Base-by-base conservation (phyloP, 257 asterid genomes). In the Prunella vulgaris region DNA sequence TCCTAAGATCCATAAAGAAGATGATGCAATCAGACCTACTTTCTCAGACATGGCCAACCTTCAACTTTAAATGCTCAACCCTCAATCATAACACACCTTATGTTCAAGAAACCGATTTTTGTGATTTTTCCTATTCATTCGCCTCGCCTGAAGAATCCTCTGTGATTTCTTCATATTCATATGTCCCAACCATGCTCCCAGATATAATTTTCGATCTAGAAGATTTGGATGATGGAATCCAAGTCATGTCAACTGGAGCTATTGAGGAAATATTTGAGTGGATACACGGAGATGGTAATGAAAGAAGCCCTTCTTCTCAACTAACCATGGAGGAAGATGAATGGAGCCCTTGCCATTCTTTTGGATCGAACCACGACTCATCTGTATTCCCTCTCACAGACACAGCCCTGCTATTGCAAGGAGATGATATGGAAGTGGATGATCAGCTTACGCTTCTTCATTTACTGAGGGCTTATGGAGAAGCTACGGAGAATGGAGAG, bases 401-500 rank as follows among this genome's bases (percentile, higher is more conserved):
- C 52, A 62, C 48, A 66, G 14, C 77, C 27, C 24, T 78, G 6
- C 15, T 44, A 6, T 32, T 81, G 51, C 86, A 81, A 21, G 81
- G 66, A 20, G 69, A 60, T 14, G 70, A 64, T 48, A 64, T 62
- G 68, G 87, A 80, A 72, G 65, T 73, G 22, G 85, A 88, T 60
- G 76, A 54, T 4, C 83, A 82, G 46, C 38, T 68, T 25, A 53
- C 66, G 38, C 83, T 87, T 2, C 77, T 65, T 30, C 96, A 87
- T 74, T 82, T 88, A 2, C 73, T 87, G 7, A 68, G 49, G 66
- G 97, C 88, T 5, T 85, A 85, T 35, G 90, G 83, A 18, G 93
- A 88, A 69, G 88, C 97, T 14, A 64, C 30, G 62, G 84, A 80
- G 70, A 85, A 84, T 60, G 84, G 84, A 15, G 86, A 85, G 27